Evolutionary conservation across 1,139 yeast species (phyloP).

Genomic region (Candida smagusa): DNA sequence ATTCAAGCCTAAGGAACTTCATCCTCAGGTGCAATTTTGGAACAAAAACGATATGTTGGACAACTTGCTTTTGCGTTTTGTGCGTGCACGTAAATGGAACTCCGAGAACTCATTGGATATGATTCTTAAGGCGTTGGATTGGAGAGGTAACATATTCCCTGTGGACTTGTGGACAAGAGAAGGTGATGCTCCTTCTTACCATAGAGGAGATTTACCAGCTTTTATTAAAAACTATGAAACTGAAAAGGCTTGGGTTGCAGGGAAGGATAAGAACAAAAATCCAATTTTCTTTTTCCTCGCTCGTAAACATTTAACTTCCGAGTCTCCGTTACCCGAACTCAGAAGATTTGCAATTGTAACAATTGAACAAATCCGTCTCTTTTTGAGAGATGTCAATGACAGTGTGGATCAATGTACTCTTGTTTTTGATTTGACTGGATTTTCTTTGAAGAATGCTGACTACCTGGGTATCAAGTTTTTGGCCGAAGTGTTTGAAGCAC

Average conservation of each 20-base stretch:
- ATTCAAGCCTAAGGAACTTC: constrained; percentile 26
- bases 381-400: constrained; percentile 32
- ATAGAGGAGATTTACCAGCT: constrained; percentile 30
- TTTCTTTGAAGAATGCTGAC: constrained; percentile 46
- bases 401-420: constrained; percentile 38
- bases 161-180: constrained; percentile 34
- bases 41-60: constrained; percentile 35
- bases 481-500: constrained; percentile 46
- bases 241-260: constrained; percentile 40
- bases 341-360: constrained; percentile 37
- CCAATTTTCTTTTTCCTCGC: constrained; percentile 42
- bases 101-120: constrained; percentile 31
- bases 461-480: constrained; percentile 42
- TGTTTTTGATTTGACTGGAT: constrained; percentile 46
- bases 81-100: constrained; percentile 45
- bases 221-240: constrained; percentile 36
- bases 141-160: constrained; percentile 32
- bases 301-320: constrained; percentile 38
- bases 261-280: constrained; percentile 35
- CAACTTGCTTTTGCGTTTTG: constrained; percentile 32
- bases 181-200: constrained; percentile 39
- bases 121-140: constrained; percentile 35
- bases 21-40: constrained; percentile 19
- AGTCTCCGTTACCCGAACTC: constrained; percentile 36
- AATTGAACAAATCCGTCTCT: constrained; percentile 41